Base-by-base conservation (phyloP, 2,329 filamentous ascomycete species). In the Fusarium ramigenum region DNA sequence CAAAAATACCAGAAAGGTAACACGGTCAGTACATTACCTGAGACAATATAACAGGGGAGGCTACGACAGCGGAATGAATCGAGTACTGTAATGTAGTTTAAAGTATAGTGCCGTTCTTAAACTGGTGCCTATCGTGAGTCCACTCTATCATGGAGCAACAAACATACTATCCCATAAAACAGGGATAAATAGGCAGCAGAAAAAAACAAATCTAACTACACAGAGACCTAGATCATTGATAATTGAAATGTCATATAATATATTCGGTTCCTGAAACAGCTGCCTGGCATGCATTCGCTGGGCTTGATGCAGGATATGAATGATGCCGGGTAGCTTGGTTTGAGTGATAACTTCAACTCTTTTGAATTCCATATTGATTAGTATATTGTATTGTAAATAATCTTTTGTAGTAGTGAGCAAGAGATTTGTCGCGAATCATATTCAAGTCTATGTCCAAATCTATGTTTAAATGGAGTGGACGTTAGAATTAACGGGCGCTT, bases 131-230 rank as follows among this genome's bases (percentile, higher is more conserved):
- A 8, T 12, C 5, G 19, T 8, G 15, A 47, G 21, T 46, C 30
- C 40, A 10, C 40, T 47, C 19, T 23, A 25, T 32, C 10, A 47
- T 46, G 30, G 18, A 34, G 25, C n/a, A 28, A 25, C 12, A 23
- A 47, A 19, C 14, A 14, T 58, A 18, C 18, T 46, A 16, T 25
- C 18, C 23, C 37, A 9, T n/a, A 42, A 25, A 42, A 14, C 36
- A 58, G 54, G 30, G 30, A 23, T 30, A 18, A 58, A 36, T 10
- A 58, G 70, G 70, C 70, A 67, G 46, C 61, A 73, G 16, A 21
- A 18, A 47, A 47, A 40, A 23, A 18, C 9, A 54, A n/a, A 25
- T 5, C 8, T 34, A 25, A n/a, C 19, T 9, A 49, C 11, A 36
- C 2, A 19, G 21, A 11, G 30, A 25, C 5, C 3, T 53, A 25